Evolutionary conservation across 73 alveolate genomes (phyloP).

Genomic region (Paramecium bursaria): DNA sequence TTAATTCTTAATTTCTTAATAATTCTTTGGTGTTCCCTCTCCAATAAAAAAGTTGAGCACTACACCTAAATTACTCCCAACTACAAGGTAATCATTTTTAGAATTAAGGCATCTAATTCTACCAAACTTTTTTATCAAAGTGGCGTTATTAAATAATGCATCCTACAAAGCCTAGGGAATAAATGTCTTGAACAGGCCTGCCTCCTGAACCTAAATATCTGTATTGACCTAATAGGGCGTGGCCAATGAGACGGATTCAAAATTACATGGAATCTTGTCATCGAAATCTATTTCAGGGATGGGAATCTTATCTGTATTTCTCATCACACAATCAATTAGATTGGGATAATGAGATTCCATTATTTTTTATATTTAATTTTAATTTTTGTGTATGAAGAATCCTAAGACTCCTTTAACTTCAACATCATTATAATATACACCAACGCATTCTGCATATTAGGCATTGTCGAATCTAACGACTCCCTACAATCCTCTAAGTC

Average conservation of each 20-base stretch:
- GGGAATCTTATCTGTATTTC: slow-evolving; percentile 32
- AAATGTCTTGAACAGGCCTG: slow-evolving; percentile 23
- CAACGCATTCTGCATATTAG: too few relatives aligned
- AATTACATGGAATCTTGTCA: not conserved
- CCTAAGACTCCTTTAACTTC: too few relatives aligned
- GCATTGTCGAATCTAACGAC: too few relatives aligned
- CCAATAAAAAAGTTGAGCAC: slow-evolving; percentile 50
- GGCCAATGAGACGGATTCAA: not conserved
- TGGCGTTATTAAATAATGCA: slow-evolving; percentile 27
- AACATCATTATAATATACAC: too few relatives aligned
- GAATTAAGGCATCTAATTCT: slow-evolving; percentile 38
- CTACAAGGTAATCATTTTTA: slow-evolving; percentile 20
- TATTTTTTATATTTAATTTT: too few relatives aligned
- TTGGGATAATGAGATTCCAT: too few relatives aligned
- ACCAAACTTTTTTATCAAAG: slow-evolving; percentile 38
- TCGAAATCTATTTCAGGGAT: not conserved
- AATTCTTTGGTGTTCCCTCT: slow-evolving; percentile 19
- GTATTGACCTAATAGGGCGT: slow-evolving; percentile 11
- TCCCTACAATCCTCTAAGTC: too few relatives aligned
- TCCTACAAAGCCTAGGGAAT: slow-evolving; percentile 48
- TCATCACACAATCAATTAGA: slow-evolving; percentile 4
- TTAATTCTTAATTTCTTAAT: not conserved
- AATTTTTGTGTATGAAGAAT: too few relatives aligned
- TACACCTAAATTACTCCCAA: slow-evolving; percentile 56
- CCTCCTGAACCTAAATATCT: slow-evolving; percentile 10